Evolutionary conservation across 2,329 filamentous ascomycete genomes (phyloP), one percentile per base, ranked within the genome.

Genomic region (Thielaviopsis musarum): DNA sequence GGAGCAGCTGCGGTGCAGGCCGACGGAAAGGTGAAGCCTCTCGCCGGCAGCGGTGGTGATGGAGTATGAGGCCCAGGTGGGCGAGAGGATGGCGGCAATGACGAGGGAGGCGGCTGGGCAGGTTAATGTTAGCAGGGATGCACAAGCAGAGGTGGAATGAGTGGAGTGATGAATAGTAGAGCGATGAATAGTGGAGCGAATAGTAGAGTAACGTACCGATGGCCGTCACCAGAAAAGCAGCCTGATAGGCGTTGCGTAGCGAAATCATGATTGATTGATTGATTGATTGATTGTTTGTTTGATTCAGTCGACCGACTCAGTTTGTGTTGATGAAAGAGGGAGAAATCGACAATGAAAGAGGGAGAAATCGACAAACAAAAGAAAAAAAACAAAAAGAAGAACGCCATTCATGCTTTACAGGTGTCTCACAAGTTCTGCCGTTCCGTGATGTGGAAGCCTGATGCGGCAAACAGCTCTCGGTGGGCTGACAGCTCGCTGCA

Each of bases 1-100:
- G 58, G 84, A 87, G 73, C 91, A 98, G 69, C 82, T 83, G 65
- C 79, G 80, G 72, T 95, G 87, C 53, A 98, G 81, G 61, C 91
- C 91, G 68, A 90, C 82, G 63, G 78, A 80, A 65, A 82, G 79
- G 64, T 74, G 73, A 64, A 77, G 74, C 41, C 69, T 73, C 61
- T 72, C 71, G 66, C 75, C 74, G 41, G 71, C 67, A 56, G 75
- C 70, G 19, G 75, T 74, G 7, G 74, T 75, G 51, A 81, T 78
- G 52, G 77, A 72, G 69, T 81, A 89, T 59, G 77, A 77, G 56
- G 90, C 74, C 87, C 88, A 93, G 70, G 81, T 75, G 17, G 87
- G 85, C 54, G 85, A 75, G 62, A 81, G 72, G 65, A 88, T 85
- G 59, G 85, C 80, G 49, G 80, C 76, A 58, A 91, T 74, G 24